A percentile compares a stretch with the other conserved stretches of the same genome.
phyloP scores from a whole-genome alignment of 371 early-diverging fungal genomes.

The Conidiobolus coronatus region DNA sequence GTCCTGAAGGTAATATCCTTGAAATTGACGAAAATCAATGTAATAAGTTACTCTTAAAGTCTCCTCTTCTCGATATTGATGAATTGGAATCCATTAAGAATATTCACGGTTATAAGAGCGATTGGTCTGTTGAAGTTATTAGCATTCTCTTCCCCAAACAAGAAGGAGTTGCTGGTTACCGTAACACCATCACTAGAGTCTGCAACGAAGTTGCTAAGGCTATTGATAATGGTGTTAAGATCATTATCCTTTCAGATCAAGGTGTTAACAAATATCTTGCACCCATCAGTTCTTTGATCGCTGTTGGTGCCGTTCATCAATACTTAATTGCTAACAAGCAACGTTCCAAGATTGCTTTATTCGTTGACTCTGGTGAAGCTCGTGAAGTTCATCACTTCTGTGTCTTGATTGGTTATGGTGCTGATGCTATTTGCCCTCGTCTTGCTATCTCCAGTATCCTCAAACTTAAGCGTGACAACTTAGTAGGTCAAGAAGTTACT shows the following conservation, averaged over 20 bases:
- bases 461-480: constrained; percentile 66
- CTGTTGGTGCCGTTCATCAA: constrained; percentile 91
- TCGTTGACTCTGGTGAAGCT: constrained; percentile 86
- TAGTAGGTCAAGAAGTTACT: constrained; percentile 22
- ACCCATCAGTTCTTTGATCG: constrained; percentile 66
- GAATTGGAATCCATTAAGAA: constrained; percentile 56
- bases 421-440: constrained; percentile 89
- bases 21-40: constrained; percentile 58
- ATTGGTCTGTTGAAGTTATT: constrained; percentile 61
- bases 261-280: constrained; percentile 39
- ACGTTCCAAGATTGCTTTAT: constrained; percentile 66
- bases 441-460: constrained; percentile 66
- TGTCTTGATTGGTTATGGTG: constrained; percentile 90
- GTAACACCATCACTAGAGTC: constrained; percentile 51
- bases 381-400: constrained; percentile 92
- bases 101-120: constrained; percentile 28
- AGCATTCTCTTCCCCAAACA: constrained; percentile 61
- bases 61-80: constrained; percentile 62
- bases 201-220: constrained; percentile 57
- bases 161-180: constrained; percentile 57
- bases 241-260: constrained; percentile 68
- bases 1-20: constrained; percentile 82
- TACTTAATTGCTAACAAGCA: constrained; percentile 68
- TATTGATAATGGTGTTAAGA: constrained; percentile 56
- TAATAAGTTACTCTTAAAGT: constrained; percentile 47